These are phyloP conservation scores for Pelargonium myrrhifolium DNA, from an alignment of 441 rosid species.

Conservation along the genomic window DNA sequence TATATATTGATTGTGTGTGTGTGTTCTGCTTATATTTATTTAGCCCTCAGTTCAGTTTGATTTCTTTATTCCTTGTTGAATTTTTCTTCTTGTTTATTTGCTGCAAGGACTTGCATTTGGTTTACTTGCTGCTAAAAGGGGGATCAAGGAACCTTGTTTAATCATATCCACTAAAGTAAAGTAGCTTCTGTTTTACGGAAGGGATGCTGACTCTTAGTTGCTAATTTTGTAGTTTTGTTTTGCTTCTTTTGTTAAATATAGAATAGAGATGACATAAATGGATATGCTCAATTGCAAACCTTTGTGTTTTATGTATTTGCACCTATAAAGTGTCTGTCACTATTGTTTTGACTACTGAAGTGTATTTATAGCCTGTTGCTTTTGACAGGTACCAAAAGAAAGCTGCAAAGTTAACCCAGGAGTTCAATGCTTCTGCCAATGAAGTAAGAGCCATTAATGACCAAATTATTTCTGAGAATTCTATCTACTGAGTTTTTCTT, in stretches of 20 bases:
- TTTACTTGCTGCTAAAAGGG: not conserved
- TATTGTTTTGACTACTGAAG: not conserved
- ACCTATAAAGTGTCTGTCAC: not conserved
- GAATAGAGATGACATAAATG: not conserved
- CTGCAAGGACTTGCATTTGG: not conserved
- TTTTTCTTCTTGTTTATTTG: not conserved
- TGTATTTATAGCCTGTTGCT: not conserved
- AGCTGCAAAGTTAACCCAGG: conserved; percentile 51
- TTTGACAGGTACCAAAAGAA: conserved; percentile 42
- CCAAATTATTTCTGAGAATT: conserved; percentile 9
- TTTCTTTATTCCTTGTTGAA: not conserved
- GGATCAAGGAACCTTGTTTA: not conserved
- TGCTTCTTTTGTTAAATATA: not conserved
- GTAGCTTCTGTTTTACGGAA: not conserved
- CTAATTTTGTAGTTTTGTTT: not conserved
- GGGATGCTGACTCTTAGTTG: not conserved
- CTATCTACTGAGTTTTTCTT: conserved; percentile 14
- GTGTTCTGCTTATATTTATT: no score
- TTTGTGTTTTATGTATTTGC: not conserved
- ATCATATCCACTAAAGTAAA: not conserved
- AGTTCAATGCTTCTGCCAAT: conserved; percentile 37
- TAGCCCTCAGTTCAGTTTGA: not conserved
- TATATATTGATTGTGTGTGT: not conserved
- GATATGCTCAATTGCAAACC: not conserved
- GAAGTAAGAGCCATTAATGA: conserved; percentile 25